phyloP scores from a whole-genome alignment of 2,329 filamentous ascomycete genomes.

The Aspergillus eucalypticola region DNA sequence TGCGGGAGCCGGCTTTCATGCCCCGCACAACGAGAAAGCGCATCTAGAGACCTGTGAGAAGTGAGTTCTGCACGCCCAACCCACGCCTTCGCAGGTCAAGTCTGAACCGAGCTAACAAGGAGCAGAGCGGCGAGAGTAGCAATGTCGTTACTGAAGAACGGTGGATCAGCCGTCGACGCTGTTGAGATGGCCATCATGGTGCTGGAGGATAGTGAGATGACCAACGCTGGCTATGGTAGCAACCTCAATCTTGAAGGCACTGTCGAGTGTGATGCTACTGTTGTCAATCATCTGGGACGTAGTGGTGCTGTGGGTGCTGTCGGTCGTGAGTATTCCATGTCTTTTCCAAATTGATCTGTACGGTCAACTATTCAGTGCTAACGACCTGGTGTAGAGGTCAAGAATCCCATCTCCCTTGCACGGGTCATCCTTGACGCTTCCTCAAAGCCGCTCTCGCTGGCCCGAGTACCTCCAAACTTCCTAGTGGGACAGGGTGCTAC shows the following conservation, averaged over 20 bases:
- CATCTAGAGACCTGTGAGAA: slow-evolving; percentile 86
- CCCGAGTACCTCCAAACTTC: slow-evolving; percentile 88
- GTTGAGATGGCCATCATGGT: slow-evolving; percentile 85
- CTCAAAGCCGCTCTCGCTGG: slow-evolving; percentile 73
- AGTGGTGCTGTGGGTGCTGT: slow-evolving; percentile 93
- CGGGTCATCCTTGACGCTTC: slow-evolving; percentile 78
- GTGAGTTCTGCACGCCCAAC: slow-evolving; percentile 56
- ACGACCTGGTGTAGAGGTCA: slow-evolving; percentile 53
- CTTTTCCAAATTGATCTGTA: background rate
- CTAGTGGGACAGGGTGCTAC: slow-evolving; percentile 83
- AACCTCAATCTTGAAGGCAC: slow-evolving; percentile 87
- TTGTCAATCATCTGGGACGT: slow-evolving; percentile 86
- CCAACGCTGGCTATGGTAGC: slow-evolving; percentile 94
- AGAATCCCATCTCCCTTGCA: slow-evolving; percentile 87
- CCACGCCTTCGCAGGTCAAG: background rate
- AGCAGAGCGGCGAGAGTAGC: slow-evolving; percentile 76
- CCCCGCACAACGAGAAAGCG: slow-evolving; percentile 75
- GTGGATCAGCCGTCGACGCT: slow-evolving; percentile 80
- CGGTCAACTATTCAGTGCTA: background rate
- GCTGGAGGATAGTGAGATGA: slow-evolving; percentile 92
- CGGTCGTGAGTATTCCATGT: slow-evolving; percentile 62
- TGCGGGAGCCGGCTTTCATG: slow-evolving; percentile 93
- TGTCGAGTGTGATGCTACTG: slow-evolving; percentile 91
- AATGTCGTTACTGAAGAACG: slow-evolving; percentile 77
- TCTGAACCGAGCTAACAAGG: slow-evolving; percentile 7